Conservation (phyloP, 2,329 filamentous ascomycete genomes). For the Penicillium concentricum region DNA sequence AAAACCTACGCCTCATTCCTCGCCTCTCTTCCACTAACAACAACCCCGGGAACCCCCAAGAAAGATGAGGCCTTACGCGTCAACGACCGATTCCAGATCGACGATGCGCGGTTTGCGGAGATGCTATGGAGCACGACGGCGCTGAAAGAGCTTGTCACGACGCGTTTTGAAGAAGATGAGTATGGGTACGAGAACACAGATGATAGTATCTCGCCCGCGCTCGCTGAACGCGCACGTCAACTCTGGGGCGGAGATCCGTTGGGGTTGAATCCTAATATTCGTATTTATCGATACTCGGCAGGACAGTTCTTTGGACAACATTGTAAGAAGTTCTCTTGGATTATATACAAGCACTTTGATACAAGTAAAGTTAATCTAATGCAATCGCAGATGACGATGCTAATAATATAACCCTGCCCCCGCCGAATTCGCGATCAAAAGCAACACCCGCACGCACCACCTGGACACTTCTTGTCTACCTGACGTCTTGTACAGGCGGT, state of each 20-base stretch:
- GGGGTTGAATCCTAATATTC: slow-evolving; percentile 84
- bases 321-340: slow-evolving; percentile 57
- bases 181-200: slow-evolving; percentile 19
- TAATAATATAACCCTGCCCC: slow-evolving; percentile 65
- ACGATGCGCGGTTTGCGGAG: slow-evolving; percentile 72
- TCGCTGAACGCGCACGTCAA: slow-evolving; percentile 17
- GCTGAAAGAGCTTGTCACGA: slow-evolving; percentile 59
- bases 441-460: slow-evolving; percentile 66
- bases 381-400: slow-evolving; percentile 73
- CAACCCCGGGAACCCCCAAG: slow-evolving; percentile 75
- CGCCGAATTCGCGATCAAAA: slow-evolving; percentile 34
- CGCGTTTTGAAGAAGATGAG: slow-evolving; percentile 34
- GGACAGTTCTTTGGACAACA: slow-evolving; percentile 92
- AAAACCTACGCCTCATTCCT: slow-evolving; percentile 74
- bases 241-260: slow-evolving; percentile 77
- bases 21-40: slow-evolving; percentile 66
- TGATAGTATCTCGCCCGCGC: slow-evolving; percentile 11
- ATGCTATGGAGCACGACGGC: slow-evolving; percentile 76
- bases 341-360: too few species aligned
- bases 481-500: slow-evolving; percentile 80
- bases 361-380: background rate
- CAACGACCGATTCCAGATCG: slow-evolving; percentile 83
- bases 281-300: slow-evolving; percentile 80
- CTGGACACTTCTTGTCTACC: slow-evolving; percentile 86
- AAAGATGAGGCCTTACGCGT: slow-evolving; percentile 78